Evolutionary conservation across 2,329 filamentous ascomycete genomes (phyloP).

Genomic region (Fusarium sp.): DNA sequence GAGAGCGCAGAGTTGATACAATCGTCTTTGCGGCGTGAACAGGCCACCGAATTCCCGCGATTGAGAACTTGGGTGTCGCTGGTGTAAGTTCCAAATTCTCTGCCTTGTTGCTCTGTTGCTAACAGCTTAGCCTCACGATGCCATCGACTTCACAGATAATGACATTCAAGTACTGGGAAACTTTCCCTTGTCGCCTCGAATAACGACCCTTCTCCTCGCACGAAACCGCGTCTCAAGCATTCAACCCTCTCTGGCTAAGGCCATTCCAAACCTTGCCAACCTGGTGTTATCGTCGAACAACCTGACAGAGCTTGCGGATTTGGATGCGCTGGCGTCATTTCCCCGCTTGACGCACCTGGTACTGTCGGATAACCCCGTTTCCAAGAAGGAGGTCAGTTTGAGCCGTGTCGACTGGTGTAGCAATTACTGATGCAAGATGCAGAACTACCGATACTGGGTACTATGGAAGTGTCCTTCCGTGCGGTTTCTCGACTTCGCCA

Average conservation of each 20-base stretch:
- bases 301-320: slow-evolving; percentile 82
- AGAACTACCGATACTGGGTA: slow-evolving; percentile 94
- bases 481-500: slow-evolving; percentile 90
- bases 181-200: slow-evolving; percentile 89
- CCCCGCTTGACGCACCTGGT: slow-evolving; percentile 79
- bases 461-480: slow-evolving; percentile 87
- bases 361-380: slow-evolving; percentile 86
- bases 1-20: slow-evolving; percentile 82
- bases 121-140: slow-evolving; percentile 81
- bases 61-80: slow-evolving; percentile 97
- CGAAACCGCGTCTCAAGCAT: slow-evolving; percentile 88
- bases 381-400: slow-evolving; percentile 85
- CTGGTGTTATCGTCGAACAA: slow-evolving; percentile 87
- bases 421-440: slow-evolving; percentile 3
- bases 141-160: slow-evolving; percentile 98
- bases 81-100: slow-evolving; percentile 68
- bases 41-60: slow-evolving; percentile 97
- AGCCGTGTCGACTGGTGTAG: background rate
- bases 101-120: background rate
- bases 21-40: slow-evolving; percentile 60
- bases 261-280: slow-evolving; percentile 82
- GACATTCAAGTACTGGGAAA: slow-evolving; percentile 90
- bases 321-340: slow-evolving; percentile 81
- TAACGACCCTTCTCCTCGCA: slow-evolving; percentile 87
- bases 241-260: slow-evolving; percentile 76